A percentile compares a stretch with the other conserved stretches of the same genome.
These are phyloP conservation scores for Chalciporus piperatus DNA, from an alignment of 768 basidiomycete species.

Conservation along the genomic window DNA sequence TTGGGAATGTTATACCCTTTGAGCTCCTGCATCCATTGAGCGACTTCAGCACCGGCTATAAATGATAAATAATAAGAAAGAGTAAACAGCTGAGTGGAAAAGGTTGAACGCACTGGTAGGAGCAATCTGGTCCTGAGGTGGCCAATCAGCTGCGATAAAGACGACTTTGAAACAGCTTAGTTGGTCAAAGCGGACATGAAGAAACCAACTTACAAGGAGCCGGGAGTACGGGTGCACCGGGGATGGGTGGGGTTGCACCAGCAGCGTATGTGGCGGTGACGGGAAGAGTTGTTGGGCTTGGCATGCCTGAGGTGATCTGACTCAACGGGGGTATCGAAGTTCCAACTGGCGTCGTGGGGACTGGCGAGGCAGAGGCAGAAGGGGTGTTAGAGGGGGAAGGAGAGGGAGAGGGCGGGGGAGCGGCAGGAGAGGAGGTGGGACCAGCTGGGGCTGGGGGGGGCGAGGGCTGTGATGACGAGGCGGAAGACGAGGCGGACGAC, in stretches of 20 bases:
- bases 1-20: slow-evolving; percentile 68
- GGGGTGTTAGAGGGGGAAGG: too few relatives aligned
- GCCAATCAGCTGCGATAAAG: slow-evolving; percentile 53
- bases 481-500: slow-evolving; percentile 5
- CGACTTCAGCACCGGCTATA: slow-evolving; percentile 46
- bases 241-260: slow-evolving; percentile 59
- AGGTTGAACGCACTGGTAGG: slow-evolving; percentile 46
- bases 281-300: slow-evolving; percentile 46
- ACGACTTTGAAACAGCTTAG: slow-evolving; percentile 35
- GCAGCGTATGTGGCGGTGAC: slow-evolving; percentile 52
- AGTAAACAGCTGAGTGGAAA: neutral
- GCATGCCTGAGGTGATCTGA: slow-evolving; percentile 62
- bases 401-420: neutral
- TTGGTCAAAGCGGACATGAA: neutral
- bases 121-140: slow-evolving; percentile 57
- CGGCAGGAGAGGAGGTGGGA: neutral
- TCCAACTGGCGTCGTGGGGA: slow-evolving; percentile 31
- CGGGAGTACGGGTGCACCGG: slow-evolving; percentile 68
- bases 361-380: slow-evolving; percentile 18
- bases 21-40: slow-evolving; percentile 73
- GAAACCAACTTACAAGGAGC: slow-evolving; percentile 46
- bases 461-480: neutral
- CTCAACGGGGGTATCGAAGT: slow-evolving; percentile 57
- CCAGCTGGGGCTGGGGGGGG: neutral
- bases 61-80: neutral